Evolutionary conservation across 352 stramenopile genomes (phyloP), one percentile per base, ranked within the genome.

Genomic region (Nothophytophthora sp.): DNA sequence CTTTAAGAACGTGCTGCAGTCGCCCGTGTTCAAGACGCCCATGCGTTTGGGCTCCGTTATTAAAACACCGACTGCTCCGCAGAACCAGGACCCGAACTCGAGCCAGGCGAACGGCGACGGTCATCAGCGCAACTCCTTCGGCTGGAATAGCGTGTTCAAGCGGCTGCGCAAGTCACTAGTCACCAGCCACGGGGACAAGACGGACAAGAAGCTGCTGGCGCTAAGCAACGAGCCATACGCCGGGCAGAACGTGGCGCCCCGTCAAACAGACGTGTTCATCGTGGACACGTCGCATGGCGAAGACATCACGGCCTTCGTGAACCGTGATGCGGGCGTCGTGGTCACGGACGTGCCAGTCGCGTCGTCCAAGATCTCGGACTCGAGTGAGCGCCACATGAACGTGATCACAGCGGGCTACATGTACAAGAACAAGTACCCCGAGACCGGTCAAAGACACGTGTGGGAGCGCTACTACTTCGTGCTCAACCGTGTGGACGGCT

Each of bases 381-480:
- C 48, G 28, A 9, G 37, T 19, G 29, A 30, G 23, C 67, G 49
- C 30, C 54, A 53, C 5, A 68, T 74, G 55, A 90, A 92, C 41
- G 76, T 88, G 15, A 47, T 92, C 30, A 92, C 81, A 19, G 71
- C 70, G n/a, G 85, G 85, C 5, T 95, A 95, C 70, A 90, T 95
- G 81, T 95, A 92, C 67, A 91, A 92, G 56, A 95, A 76, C 73
- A 90, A 88, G 56, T 74, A 92, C 19, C 81, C 85, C 0, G 82
- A 92, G 57, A 90, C 81, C 1, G 85, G 85, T 11, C 80, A 95
- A 63, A 64, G 76, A 13, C 83, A 92, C 30, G 34, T 90, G 25
- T 95, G 85, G 85, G 85, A 95, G 60, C 81, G 85, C 13, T 92
- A 88, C 42, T 95, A 89, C 53, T 95, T 95, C 36, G 81, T 92